These are phyloP conservation scores for Pestalotiopsis sp. DNA, from an alignment of 2,329 filamentous ascomycete genomes.

Conservation along the genomic window DNA sequence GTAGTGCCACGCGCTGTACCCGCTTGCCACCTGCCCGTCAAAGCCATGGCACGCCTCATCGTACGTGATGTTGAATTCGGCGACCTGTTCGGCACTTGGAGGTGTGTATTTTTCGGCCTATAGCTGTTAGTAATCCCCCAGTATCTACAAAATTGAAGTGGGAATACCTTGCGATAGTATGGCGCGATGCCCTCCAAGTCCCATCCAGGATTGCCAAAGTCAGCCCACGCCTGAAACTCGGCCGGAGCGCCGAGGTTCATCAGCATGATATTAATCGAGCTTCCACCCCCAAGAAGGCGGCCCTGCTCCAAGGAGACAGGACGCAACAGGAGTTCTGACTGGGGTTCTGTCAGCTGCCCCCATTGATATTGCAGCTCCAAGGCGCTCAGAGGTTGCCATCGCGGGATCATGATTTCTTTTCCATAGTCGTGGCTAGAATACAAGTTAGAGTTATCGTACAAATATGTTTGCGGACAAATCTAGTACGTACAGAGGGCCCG, in stretches of 20 bases:
- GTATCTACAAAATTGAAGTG: no score
- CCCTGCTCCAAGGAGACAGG: conserved; percentile 10
- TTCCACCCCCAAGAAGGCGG: conserved; percentile 17
- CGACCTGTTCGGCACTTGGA: conserved; percentile 1
- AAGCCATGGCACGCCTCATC: conserved; percentile 3
- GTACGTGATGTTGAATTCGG: neutral
- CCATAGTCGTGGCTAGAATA: conserved; percentile 1
- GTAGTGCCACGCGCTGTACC: conserved; percentile 9
- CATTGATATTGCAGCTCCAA: conserved; percentile 3
- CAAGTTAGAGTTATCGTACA: neutral
- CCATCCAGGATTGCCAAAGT: conserved; percentile 20
- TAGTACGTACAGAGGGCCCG: conserved; percentile 49
- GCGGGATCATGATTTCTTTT: conserved; percentile 12
- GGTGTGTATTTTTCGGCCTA: neutral
- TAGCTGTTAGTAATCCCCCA: no score
- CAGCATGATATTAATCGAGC: conserved; percentile 15
- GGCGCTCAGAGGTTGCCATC: neutral
- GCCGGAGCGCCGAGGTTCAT: conserved; percentile 14
- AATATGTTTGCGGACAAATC: neutral
- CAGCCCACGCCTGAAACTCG: conserved; percentile 16
- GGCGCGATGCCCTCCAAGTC: conserved; percentile 23
- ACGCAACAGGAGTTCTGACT: neutral
- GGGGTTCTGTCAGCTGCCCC: neutral
- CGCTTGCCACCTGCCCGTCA: conserved; percentile 4
- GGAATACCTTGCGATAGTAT: conserved; percentile 34